Conservation (phyloP, 805 yeast species). For the Maudiozyma saulgeensis region DNA sequence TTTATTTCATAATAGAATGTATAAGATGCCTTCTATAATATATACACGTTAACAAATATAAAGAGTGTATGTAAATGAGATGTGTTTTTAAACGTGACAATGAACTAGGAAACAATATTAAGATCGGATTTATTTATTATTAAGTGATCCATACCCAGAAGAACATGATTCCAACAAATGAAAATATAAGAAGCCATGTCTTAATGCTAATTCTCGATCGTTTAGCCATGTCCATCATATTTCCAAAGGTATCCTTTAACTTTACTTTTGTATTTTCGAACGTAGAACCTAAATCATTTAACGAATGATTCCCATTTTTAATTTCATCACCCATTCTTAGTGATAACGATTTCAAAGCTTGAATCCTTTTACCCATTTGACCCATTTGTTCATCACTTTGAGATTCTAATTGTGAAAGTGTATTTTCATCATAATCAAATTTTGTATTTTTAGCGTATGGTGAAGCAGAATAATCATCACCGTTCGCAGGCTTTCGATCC, state of each 20-base stretch:
- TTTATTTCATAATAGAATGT: neutral
- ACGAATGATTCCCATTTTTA: conserved; percentile 39
- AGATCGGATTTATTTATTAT: neutral
- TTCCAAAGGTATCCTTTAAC: conserved; percentile 43
- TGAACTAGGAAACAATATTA: neutral
- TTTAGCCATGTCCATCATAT: conserved; percentile 57
- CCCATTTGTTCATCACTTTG: conserved; percentile 55
- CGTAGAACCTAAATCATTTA: conserved; percentile 34
- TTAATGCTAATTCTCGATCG: conserved; percentile 55
- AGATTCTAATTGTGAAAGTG: conserved; percentile 51
- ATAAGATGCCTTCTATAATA: neutral
- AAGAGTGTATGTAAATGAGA: neutral
- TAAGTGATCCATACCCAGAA: conserved; percentile 38
- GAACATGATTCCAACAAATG: conserved; percentile 41
- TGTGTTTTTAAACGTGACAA: too few relatives aligned
- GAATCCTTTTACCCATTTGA: conserved; percentile 44
- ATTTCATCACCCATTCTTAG: conserved; percentile 58
- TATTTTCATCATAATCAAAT: conserved; percentile 41
- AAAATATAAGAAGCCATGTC: conserved; percentile 46
- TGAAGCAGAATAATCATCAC: conserved; percentile 23
- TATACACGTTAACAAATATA: neutral
- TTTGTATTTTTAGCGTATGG: conserved; percentile 32
- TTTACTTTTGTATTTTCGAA: conserved; percentile 39
- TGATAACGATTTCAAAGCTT: conserved; percentile 46
- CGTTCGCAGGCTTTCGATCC: conserved; percentile 1